Evolutionary conservation across 169 alveolate genomes (phyloP), one percentile per base, ranked within the genome.

Genomic region (Blepharisma undulans): DNA sequence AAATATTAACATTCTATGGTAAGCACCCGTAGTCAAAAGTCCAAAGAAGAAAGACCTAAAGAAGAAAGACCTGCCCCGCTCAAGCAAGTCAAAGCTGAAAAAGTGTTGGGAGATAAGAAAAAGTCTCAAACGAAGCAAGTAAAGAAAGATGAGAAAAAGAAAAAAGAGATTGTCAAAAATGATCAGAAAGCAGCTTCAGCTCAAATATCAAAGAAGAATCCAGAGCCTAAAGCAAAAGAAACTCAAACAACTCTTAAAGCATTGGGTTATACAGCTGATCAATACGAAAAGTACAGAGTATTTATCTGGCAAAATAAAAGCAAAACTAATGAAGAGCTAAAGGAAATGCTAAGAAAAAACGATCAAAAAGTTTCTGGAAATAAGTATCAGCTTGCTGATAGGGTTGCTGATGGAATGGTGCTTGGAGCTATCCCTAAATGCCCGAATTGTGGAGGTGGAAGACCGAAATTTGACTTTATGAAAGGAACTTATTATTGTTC

Each of bases 361-460:
- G 61, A 60, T 25, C 93, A 90, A 78, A 92, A 88, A 19, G 89
- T 91, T 76, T 76, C 91, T 22, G 96, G 96, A 71, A 84, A 66
- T 27, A 94, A 94, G 77, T 34, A 79, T 18, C 93, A 92, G 10
- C 91, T 94, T 4, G 92, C 89, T 60, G 93, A 86, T 33, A 90
- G 95, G 66, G 82, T 92, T 33, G 95, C 94, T 21, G 95, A 94
- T 72, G 91, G 95, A 7, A 80, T 61, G 34, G 88, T 92, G 12
- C 79, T 92, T 7, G 96, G 96, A 8, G 82, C 93, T 19, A 82
- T 90, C 36, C 96, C 96, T 0, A 92, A 92, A 32, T 94, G 96
- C 84, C 76, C 94, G 0, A 66, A 66, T 19, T 94, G 96, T 76
- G 91, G 92, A 72, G 94, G 92, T 22, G 96, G 96, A 48, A 76